Evolutionary conservation across 2,329 filamentous ascomycete species (phyloP), one percentile per base, ranked within the genome.

Genomic region (Talaromyces albobiverticillius): DNA sequence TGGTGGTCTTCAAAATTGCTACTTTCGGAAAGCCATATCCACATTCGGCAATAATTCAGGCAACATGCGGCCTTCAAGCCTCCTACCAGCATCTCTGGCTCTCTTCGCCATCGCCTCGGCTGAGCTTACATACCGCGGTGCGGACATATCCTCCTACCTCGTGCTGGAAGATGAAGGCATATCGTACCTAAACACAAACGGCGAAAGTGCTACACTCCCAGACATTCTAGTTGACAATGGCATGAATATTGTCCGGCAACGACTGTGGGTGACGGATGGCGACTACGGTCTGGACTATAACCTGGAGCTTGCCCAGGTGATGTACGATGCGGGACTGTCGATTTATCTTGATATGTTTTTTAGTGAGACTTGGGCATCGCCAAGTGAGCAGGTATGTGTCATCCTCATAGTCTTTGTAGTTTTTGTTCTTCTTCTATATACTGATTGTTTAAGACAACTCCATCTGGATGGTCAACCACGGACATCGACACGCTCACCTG

Each of bases 301-400:
- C 65, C 65, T 90, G 58, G 72, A 80, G 52, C 76, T 90, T n/a
- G 87, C 84, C 3, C 80, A 80, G 65, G 78, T 86, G 48, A 84
- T 85, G 3, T 78, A 83, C 60, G 81, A 81, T 2, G 83, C 80
- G 1, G 86, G 86, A 0, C 66, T 90, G 51, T 75, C 74, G 2
- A 74, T 88, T 34, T 82, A 80, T 61, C 71, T 89, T 16, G 82
- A 87, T 60, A 72, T 89, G 57, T 84, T 88, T 68, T 83, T 82
- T 61, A 84, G 80, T 66, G 85, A 89, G 69, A 87, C 81, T 1
- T 89, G 86, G 87, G 86, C 87, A 0, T 86, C 89, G 61, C 85
- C 87, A 0, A 73, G 68, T 1, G 70, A 87, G 53, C 87, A 90
- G 66, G 72, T 75, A 62, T 23, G 63, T 54, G 34, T 40, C n/a